Conservation (phyloP, 257 asterid genomes). For the Fraxinus excelsior region DNA sequence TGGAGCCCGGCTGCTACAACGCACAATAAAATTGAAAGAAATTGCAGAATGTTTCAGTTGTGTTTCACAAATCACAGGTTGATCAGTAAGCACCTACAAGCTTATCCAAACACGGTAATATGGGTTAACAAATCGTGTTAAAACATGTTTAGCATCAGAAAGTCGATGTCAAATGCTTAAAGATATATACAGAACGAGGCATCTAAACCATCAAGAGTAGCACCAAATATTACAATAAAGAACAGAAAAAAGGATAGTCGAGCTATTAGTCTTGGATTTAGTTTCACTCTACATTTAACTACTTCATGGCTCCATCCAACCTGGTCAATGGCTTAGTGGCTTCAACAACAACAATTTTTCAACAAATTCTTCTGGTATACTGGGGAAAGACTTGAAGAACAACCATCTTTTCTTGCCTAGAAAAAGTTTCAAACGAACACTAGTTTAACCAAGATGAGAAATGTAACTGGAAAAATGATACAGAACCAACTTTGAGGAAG, state of each 20-base stretch:
- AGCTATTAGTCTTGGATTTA: background rate
- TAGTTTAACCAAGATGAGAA: background rate
- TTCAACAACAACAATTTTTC: constrained; percentile 5
- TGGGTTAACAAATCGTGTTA: background rate
- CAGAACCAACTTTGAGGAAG: background rate
- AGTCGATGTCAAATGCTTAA: background rate
- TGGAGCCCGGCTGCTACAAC: too few species aligned
- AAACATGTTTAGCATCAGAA: background rate
- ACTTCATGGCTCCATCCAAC: background rate
- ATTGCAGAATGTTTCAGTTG: background rate
- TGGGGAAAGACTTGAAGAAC: background rate
- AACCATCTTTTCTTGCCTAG: background rate
- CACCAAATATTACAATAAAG: background rate
- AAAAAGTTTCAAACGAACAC: background rate
- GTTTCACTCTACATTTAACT: background rate
- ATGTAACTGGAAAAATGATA: background rate
- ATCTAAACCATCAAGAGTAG: background rate
- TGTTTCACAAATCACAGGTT: background rate
- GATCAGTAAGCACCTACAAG: background rate
- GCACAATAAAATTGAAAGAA: background rate
- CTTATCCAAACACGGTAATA: background rate
- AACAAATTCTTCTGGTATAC: background rate
- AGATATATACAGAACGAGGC: background rate
- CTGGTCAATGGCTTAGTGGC: background rate
- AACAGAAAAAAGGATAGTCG: background rate